Base-by-base conservation (phyloP, 371 early-diverging fungal genomes). In the Rhizopus delemar region DNA sequence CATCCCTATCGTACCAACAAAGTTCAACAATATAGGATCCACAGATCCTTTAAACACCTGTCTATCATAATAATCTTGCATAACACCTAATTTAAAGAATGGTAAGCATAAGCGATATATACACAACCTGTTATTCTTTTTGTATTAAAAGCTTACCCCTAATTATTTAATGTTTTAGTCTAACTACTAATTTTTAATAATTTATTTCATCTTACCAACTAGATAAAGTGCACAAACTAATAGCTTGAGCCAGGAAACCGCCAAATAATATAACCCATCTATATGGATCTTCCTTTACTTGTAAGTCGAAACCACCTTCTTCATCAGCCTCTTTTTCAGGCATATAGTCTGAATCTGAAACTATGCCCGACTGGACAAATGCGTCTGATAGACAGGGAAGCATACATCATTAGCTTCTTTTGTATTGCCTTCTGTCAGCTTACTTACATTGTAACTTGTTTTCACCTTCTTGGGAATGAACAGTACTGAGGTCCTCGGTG, bases 51-150 rank as follows among this genome's bases (percentile, higher is more conserved):
- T 46, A 48, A 71, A 71, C 2, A 71, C 57, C 39, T 68, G 56
- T 15, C 68, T 56, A 34, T 71, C 68, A 41, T 51, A 71, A 43
- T 71, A 71, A 32, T 67, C 62, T 62, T 71, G 71, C 71, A 71
- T 67, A 3, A 71, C 57, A 59, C 71, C 71, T 71, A 56, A 28
- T 12, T n/a, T 5, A 12, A 22, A 48, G 4, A 48, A 43, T 6
- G 15, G 5, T 43, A 43, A 43, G 43, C 36, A n/a, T 2, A 11
- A 43, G n/a, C 3, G 36, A 22, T 22, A 22, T 22, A 22, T 22
- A 22, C 22, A 22, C 22, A 22, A 22, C 36, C 36, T 36, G 11
- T 36, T 36, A 8, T 36, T 2, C 11, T 36, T 36, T 36, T 36
- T 36, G 6, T 8, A 36, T 8, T 1, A 36, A 36, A 36, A 36